Conservation (phyloP, 2,329 filamentous ascomycete genomes). For the Botryotinia convoluta region DNA sequence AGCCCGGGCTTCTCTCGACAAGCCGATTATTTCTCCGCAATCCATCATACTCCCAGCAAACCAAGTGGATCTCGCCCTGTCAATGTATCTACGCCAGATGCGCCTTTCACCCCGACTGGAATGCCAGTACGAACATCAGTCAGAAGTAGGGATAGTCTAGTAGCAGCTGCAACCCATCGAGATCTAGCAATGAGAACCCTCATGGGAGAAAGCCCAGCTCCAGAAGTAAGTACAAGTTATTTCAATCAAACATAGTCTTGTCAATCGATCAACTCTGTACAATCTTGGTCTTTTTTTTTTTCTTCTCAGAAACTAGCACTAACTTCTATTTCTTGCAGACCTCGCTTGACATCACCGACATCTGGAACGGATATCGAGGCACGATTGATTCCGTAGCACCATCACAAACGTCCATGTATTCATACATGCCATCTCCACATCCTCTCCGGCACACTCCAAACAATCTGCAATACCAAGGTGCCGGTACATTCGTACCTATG, state of each 20-base stretch:
- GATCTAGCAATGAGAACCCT: neutral
- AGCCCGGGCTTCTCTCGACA: neutral
- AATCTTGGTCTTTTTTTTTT: neutral
- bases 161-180: neutral
- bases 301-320: neutral
- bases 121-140: neutral
- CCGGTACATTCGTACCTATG: neutral
- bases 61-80: neutral
- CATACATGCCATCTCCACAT: neutral
- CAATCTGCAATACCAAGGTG: neutral
- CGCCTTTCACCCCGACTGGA: neutral
- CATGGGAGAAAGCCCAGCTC: neutral
- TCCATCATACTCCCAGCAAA: neutral
- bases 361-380: neutral
- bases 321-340: neutral
- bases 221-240: conserved; percentile 1
- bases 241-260: neutral
- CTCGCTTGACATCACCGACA: neutral
- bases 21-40: neutral
- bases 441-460: neutral
- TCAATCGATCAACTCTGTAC: neutral
- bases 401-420: neutral
- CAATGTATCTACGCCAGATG: too few species aligned
- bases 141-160: conserved; percentile 1
- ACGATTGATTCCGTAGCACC: neutral